These are phyloP conservation scores for Hapsidospora chrysogenum DNA, from an alignment of 495 filamentous ascomycete species.

Conservation along the genomic window DNA sequence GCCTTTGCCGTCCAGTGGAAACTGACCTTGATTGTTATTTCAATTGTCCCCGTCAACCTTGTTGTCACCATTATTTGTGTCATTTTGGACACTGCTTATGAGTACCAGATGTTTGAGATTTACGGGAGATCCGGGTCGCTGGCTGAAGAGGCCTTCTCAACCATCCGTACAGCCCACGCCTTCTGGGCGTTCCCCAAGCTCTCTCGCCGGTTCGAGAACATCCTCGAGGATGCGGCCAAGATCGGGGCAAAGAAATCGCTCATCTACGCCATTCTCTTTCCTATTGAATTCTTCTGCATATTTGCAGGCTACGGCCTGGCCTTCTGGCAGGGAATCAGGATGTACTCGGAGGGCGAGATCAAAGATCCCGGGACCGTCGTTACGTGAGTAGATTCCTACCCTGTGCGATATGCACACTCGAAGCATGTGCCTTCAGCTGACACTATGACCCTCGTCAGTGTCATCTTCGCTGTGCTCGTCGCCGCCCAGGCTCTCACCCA, in stretches of 20 bases:
- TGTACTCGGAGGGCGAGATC: conserved; percentile 20
- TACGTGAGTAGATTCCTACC: no score
- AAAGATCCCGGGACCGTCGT: conserved; percentile 23
- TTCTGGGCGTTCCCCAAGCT: conserved; percentile 45
- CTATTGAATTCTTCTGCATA: conserved; percentile 23
- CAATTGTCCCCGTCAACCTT: conserved; percentile 40
- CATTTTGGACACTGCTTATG: conserved; percentile 59
- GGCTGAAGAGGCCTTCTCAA: conserved; percentile 69
- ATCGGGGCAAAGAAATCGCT: conserved; percentile 14
- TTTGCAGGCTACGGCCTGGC: conserved; percentile 25
- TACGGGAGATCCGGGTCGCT: conserved; percentile 56
- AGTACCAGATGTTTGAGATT: conserved; percentile 41
- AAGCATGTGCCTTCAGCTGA: conserved; percentile 7
- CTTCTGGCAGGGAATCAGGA: conserved; percentile 37
- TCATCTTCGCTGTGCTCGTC: conserved; percentile 79
- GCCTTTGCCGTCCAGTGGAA: conserved; percentile 58
- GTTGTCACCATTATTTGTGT: conserved; percentile 67
- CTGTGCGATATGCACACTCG: no score
- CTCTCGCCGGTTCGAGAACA: conserved; percentile 24
- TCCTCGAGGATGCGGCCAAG: conserved; percentile 19
- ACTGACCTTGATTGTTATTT: conserved; percentile 52
- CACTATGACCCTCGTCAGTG: no score
- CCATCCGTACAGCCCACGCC: conserved; percentile 48
- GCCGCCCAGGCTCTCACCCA: conserved; percentile 55
- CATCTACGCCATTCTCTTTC: conserved; percentile 7